Conservation (phyloP, 495 filamentous ascomycete species). For the Amphirosellinia nigrospora region DNA sequence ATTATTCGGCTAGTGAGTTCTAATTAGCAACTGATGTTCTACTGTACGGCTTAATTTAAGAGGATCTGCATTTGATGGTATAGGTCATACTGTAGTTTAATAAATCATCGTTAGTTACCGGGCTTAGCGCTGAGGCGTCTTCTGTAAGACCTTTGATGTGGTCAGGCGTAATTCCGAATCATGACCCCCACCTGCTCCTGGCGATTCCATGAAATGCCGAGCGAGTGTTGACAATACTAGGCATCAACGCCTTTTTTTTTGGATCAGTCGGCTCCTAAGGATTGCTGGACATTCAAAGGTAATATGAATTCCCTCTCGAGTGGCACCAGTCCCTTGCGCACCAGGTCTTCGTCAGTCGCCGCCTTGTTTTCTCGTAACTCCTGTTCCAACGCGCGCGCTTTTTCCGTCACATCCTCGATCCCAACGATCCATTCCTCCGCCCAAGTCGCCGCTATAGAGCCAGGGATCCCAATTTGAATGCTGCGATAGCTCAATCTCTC, state of each 20-base stretch:
- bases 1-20: no score
- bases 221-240: background rate
- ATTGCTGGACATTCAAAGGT: background rate
- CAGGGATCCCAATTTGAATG: conserved; percentile 67
- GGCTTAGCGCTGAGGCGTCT: background rate
- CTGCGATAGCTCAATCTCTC: conserved; percentile 54
- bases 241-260: background rate
- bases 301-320: background rate
- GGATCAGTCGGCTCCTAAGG: background rate
- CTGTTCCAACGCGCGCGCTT: conserved; percentile 52
- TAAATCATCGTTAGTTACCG: background rate
- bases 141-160: background rate
- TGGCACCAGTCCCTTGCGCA: background rate
- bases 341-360: conserved; percentile 36
- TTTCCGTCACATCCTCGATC: conserved; percentile 65
- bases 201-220: background rate
- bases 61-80: no score
- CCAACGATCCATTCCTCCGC: conserved; percentile 57
- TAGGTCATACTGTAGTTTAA: no score
- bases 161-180: background rate
- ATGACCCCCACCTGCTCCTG: background rate
- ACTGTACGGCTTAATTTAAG: no score
- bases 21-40: no score
- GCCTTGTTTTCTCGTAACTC: conserved; percentile 48
- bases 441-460: conserved; percentile 49